Evolutionary conservation across 2,329 filamentous ascomycete genomes (phyloP), one percentile per base, ranked within the genome.

Genomic region (Curvularia sp.): DNA sequence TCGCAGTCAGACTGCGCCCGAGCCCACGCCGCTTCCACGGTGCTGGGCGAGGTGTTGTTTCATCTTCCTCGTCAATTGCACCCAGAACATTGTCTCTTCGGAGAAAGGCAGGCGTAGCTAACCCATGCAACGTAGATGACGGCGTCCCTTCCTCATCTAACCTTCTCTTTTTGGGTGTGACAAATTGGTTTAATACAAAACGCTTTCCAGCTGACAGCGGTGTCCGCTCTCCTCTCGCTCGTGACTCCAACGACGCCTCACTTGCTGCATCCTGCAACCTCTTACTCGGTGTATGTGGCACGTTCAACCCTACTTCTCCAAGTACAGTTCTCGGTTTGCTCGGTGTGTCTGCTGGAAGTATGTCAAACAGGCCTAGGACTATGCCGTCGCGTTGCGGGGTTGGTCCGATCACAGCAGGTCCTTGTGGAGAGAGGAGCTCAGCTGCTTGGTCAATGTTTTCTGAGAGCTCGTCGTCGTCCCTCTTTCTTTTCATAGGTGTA

Each of bases 351-450:
- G 83, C 83, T 1, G 85, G 83, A 7, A 92, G 78, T 10, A 90
- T 78, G 70, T 94, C 91, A 72, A 95, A 95, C 18, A 95, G 78
- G 4, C 91, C 90, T 2, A 95, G 81, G 1, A 93, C 88, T 19
- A 86, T 86, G 27, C 91, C 91, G 73, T 94, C 89, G 60, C 87
- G 87, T 70, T 94, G 91, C 3, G 91, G 91, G 12, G 91, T 95
- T 1, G 91, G 91, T 2, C 90, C 90, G 60, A 95, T 84, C 41
- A 75, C 63, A 9, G 63, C 53, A 43, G 73, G 74, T 5, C 71
- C 70, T 61, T 74, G 69, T 21, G 72, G 72, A 3, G 74, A 75
- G 7, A 74, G 54, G 7, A 66, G 52, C 32, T 71, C 63, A 3
- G 50, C 50, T 15, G 57, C 55, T 27, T 59, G 55, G 13, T 59